Evolutionary conservation across 768 basidiomycete species (phyloP), one percentile per base, ranked within the genome.

Genomic region (Suillus occidentalis): DNA sequence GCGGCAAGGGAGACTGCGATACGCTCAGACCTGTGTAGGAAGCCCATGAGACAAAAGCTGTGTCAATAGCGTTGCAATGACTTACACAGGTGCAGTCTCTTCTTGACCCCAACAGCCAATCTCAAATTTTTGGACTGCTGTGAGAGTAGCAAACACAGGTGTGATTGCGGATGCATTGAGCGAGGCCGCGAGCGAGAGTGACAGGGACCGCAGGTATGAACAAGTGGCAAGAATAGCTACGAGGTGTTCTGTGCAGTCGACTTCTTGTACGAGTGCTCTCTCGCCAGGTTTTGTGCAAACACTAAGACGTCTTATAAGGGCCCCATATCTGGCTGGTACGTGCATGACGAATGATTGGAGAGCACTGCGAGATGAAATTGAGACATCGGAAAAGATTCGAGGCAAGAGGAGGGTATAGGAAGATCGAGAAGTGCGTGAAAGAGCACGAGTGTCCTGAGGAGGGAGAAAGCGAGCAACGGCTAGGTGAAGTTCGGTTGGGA

Each of bases 401-500:
- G 89, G 86, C 31, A 90, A 76, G 68, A 84, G 87, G 16, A 84
- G 79, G 9, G 76, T 70, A 71, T 89, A 88, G 28, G 84, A 83
- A 39, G 79, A 69, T 36, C 79, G 76, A 74, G 84, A 81, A 2
- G 85, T 83, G 18, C 72, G 69, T 20, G 89, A 79, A 66, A 90
- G 79, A 0, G 82, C 72, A 28, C 79, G 75, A 40, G 85, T 74
- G 64, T 85, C 84, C 66, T 71, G 63, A 25, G 72, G 68, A 55
- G 80, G 80, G 69, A 90, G 82, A 64, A 75, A 72, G 52, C 80
- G 83, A 55, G 88, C 75, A 73, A 92, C 69, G 34, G 83, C 77
- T 69, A 88, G 80, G 76, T 85, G 86, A 74, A 92, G 85, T 68
- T 92, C 90, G 0, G 79, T 78, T 53, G 90, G 90, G 67, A 92